phyloP scores from a whole-genome alignment of 176 grass and related monocot genomes.

The Poa pratensis region DNA sequence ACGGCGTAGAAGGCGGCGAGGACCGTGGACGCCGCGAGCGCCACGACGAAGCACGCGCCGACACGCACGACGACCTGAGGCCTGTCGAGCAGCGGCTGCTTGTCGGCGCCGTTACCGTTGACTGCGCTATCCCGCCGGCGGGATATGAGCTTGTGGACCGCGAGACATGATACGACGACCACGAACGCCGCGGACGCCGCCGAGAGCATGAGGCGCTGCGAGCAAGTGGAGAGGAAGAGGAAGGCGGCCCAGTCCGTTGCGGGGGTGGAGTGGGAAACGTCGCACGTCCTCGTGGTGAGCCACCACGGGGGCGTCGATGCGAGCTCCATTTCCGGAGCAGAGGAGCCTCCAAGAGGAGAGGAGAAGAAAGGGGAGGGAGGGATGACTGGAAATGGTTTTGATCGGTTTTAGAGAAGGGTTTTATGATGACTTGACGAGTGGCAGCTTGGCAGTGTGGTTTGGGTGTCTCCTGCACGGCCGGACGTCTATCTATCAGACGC shows the following conservation, averaged over 20 bases:
- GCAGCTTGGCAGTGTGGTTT: no score
- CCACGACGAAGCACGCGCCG: constrained; percentile 51
- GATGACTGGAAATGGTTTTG: no score
- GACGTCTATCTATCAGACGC: no score
- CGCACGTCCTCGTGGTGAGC: constrained; percentile 47
- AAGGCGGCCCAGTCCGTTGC: constrained; percentile 54
- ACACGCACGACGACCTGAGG: background rate
- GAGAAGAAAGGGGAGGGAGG: no score
- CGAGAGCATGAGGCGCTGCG: constrained; percentile 64
- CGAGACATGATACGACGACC: constrained; percentile 36
- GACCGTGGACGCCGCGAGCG: constrained; percentile 44
- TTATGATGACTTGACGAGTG: no score
- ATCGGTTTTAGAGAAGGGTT: no score
- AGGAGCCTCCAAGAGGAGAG: no score
- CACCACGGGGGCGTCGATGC: constrained; percentile 42
- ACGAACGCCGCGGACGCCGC: constrained; percentile 61
- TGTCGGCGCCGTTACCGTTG: constrained; percentile 28
- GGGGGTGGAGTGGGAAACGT: background rate
- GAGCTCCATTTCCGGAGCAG: constrained; percentile 37
- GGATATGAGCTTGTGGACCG: constrained; percentile 34
- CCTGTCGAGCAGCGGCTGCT: constrained; percentile 66
- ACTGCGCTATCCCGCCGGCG: background rate
- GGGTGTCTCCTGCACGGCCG: no score
- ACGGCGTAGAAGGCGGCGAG: constrained; percentile 60
- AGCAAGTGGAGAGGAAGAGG: constrained; percentile 77